These are phyloP conservation scores for Teratosphaeriaceae sp. DNA, from an alignment of 2,329 filamentous ascomycete genomes.

Conservation along the genomic window DNA sequence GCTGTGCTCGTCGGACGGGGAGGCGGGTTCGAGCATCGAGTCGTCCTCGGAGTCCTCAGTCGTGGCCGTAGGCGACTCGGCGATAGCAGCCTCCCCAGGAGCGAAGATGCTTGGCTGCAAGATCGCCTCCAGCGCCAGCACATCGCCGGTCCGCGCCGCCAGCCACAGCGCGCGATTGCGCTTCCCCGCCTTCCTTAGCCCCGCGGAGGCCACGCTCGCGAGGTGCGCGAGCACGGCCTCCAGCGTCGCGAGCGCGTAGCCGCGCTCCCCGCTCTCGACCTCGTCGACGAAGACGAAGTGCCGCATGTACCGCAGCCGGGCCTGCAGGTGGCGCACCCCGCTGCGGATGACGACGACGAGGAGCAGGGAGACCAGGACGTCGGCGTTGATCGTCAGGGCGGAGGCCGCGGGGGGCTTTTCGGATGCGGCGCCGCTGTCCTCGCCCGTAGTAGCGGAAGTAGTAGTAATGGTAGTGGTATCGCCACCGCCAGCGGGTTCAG, in stretches of 20 bases:
- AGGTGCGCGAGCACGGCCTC: slow-evolving; percentile 91
- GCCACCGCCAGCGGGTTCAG: slow-evolving; percentile 33
- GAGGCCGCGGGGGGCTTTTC: too few species aligned
- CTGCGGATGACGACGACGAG: slow-evolving; percentile 89
- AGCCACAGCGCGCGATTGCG: slow-evolving; percentile 86
- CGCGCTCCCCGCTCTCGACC: slow-evolving; percentile 91
- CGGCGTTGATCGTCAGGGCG: slow-evolving; percentile 68
- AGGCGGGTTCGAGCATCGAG: neutral
- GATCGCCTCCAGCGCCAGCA: slow-evolving; percentile 68
- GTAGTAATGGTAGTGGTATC: too few species aligned
- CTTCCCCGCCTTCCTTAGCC: slow-evolving; percentile 74
- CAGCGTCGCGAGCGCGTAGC: slow-evolving; percentile 91
- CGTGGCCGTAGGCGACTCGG: slow-evolving; percentile 13
- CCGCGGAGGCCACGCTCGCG: slow-evolving; percentile 70
- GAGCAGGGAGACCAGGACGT: slow-evolving; percentile 85
- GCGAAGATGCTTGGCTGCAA: slow-evolving; percentile 55
- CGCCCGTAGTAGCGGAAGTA: neutral
- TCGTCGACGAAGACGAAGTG: slow-evolving; percentile 98
- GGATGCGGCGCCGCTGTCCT: slow-evolving; percentile 26
- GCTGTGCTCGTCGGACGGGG: neutral
- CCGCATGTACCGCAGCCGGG: slow-evolving; percentile 86
- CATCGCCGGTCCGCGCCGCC: slow-evolving; percentile 68
- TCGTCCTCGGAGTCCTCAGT: slow-evolving; percentile 14
- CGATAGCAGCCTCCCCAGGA: slow-evolving; percentile 11
- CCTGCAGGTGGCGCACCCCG: slow-evolving; percentile 79